phyloP scores from a whole-genome alignment of 768 basidiomycete species.

The Udeniomyces megalosporus region DNA sequence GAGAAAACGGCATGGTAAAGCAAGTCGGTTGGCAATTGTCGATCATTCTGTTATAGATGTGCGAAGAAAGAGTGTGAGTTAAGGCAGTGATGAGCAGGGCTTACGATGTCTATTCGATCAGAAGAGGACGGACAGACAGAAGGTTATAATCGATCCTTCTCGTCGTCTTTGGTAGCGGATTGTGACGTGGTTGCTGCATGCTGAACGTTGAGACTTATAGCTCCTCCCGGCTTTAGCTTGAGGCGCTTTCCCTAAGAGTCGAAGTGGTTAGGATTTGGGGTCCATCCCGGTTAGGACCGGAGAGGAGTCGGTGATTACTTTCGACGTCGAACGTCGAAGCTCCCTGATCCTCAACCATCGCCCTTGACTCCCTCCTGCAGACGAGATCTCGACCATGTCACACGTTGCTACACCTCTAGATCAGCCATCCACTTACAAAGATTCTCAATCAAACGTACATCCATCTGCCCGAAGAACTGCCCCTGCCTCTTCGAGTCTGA shows the following conservation, averaged over 20 bases:
- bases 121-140: no score
- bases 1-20: slow-evolving; percentile 1
- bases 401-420: slow-evolving; percentile 72
- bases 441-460: slow-evolving; percentile 59
- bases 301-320: no score
- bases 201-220: not conserved
- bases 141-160: not conserved
- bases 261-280: no score
- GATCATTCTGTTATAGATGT: no score
- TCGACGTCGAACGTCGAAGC: no score
- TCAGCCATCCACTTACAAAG: slow-evolving; percentile 92
- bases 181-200: not conserved
- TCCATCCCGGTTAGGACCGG: no score
- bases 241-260: no score
- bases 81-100: not conserved
- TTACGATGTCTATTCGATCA: no score
- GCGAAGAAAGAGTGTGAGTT: not conserved
- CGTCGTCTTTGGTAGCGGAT: not conserved
- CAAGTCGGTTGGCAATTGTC: not conserved
- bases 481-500: not conserved
- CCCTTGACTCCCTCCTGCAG: no score
- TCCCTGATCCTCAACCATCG: no score
- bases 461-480: not conserved
- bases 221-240: not conserved
- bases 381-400: slow-evolving; percentile 45